These are phyloP conservation scores for Pseudogymnoascus sp. DNA, from an alignment of 2,329 filamentous ascomycete genomes.

Conservation along the genomic window DNA sequence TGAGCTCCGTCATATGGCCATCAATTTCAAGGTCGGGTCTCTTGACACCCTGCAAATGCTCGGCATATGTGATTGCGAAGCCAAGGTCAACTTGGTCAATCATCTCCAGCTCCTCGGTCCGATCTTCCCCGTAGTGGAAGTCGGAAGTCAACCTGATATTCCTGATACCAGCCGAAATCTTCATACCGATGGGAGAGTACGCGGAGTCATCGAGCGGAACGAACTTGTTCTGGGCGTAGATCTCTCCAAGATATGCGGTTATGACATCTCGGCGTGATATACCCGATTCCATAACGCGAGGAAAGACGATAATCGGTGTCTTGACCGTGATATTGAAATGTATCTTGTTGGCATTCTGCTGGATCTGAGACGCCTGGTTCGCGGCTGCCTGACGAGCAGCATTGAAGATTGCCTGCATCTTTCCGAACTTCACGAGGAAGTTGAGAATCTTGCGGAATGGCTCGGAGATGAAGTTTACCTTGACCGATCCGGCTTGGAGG, in stretches of 20 bases:
- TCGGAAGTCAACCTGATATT: conserved; percentile 87
- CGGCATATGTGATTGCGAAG: conserved; percentile 85
- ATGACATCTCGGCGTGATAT: conserved; percentile 69
- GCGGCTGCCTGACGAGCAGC: conserved; percentile 90
- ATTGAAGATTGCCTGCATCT: conserved; percentile 99
- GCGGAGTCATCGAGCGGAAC: conserved; percentile 72
- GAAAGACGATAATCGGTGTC: conserved; percentile 94
- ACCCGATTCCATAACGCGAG: conserved; percentile 64
- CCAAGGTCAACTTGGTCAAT: conserved; percentile 94
- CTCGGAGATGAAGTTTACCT: conserved; percentile 93
- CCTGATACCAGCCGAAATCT: conserved; percentile 81
- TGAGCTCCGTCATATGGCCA: conserved; percentile 87
- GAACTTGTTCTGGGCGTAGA: conserved; percentile 94
- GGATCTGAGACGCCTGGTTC: conserved; percentile 85
- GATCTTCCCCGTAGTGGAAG: conserved; percentile 67
- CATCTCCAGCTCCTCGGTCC: conserved; percentile 82
- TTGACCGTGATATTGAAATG: conserved; percentile 91
- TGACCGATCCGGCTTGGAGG: conserved; percentile 86
- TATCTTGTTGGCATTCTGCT: conserved; percentile 81
- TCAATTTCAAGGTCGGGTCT: conserved; percentile 88
- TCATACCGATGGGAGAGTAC: conserved; percentile 70
- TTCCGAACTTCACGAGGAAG: conserved; percentile 96
- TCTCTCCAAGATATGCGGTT: conserved; percentile 91
- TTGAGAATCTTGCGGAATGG: conserved; percentile 97
- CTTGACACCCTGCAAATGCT: conserved; percentile 69